Evolutionary conservation across 2,329 filamentous ascomycete genomes (phyloP).

Genomic region (Venturia aucupariae): DNA sequence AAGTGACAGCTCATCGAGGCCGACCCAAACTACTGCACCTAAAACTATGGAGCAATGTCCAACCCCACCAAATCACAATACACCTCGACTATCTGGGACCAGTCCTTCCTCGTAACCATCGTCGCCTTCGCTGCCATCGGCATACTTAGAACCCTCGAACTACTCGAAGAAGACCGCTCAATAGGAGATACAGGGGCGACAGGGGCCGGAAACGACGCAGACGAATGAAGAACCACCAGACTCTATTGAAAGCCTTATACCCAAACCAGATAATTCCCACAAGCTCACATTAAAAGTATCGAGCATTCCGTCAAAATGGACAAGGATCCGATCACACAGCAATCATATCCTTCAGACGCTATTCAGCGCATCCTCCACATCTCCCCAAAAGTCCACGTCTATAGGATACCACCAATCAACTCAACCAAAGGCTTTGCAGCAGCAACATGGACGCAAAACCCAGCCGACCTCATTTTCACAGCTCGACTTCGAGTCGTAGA

Average conservation of each 20-base stretch:
- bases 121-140: conserved; percentile 7
- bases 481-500: conserved; percentile 71
- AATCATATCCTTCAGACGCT: conserved; percentile 59
- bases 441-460: conserved; percentile 62
- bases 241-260: not conserved
- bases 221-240: conserved; percentile 5
- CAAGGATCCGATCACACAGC: conserved; percentile 62
- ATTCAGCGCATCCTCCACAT: conserved; percentile 81
- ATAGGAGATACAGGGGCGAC: not conserved
- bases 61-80: not conserved
- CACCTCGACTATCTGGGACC: conserved; percentile 6
- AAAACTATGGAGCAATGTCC: not conserved
- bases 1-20: not conserved
- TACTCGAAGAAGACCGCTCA: conserved; percentile 7
- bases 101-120: conserved; percentile 13
- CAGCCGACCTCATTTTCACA: conserved; percentile 70
- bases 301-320: conserved; percentile 40
- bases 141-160: conserved; percentile 3
- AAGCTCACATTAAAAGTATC: not conserved
- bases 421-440: conserved; percentile 74
- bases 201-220: not conserved
- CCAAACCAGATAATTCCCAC: not conserved
- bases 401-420: conserved; percentile 72
- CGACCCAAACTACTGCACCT: not conserved
- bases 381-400: conserved; percentile 67